phyloP scores from a whole-genome alignment of 805 yeast species.

The Debaryomyces prosopidis region DNA sequence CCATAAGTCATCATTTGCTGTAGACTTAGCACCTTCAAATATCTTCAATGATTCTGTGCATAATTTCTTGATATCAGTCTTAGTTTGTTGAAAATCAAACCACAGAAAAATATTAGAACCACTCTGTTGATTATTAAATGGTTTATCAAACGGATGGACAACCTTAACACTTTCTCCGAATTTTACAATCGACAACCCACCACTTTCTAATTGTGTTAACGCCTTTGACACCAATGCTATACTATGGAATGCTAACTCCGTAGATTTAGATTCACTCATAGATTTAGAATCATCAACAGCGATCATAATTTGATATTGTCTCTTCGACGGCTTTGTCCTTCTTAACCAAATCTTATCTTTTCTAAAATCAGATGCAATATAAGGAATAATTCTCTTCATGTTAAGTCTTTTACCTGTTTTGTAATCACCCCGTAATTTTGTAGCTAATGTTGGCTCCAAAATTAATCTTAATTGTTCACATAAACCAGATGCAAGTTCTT shows the following conservation, averaged over 20 bases:
- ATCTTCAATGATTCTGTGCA: constrained; percentile 70
- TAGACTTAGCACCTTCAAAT: constrained; percentile 59
- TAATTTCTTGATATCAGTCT: constrained; percentile 79
- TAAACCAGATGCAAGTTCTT: constrained; percentile 80
- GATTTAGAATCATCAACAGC: constrained; percentile 97
- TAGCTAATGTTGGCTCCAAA: constrained; percentile 94
- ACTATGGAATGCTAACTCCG: constrained; percentile 90
- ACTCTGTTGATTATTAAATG: constrained; percentile 70
- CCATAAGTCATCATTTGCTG: constrained; percentile 70
- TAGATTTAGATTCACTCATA: constrained; percentile 91
- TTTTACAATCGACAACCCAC: constrained; percentile 84
- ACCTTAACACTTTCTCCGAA: constrained; percentile 84
- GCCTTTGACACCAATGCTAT: constrained; percentile 94
- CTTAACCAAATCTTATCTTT: constrained; percentile 98
- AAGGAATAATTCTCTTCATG: constrained; percentile 96
- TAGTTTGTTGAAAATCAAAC: constrained; percentile 87
- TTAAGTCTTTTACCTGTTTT: constrained; percentile 95
- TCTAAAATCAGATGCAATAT: constrained; percentile 95
- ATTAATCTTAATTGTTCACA: constrained; percentile 93
- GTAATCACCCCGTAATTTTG: constrained; percentile 92
- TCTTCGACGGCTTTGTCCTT: constrained; percentile 94
- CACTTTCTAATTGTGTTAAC: constrained; percentile 89
- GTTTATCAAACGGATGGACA: constrained; percentile 87
- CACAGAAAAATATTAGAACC: constrained; percentile 84
- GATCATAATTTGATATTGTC: constrained; percentile 96